These are phyloP conservation scores for Coprinopsis strossmayeri DNA, from an alignment of 768 basidiomycete genomes.

Conservation along the genomic window DNA sequence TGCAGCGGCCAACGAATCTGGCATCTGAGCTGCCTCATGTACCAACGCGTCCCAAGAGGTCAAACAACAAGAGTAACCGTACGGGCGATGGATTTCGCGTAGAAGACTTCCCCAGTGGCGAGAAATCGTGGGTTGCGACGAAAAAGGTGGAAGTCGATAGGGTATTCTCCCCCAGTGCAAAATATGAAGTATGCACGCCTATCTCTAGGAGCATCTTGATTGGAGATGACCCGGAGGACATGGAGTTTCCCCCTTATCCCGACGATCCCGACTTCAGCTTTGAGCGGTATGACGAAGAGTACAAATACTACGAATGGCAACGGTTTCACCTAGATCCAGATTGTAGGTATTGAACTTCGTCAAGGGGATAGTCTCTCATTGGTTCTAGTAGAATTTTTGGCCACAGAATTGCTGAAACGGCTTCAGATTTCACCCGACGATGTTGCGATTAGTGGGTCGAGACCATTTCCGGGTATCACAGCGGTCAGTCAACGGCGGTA, in stretches of 20 bases:
- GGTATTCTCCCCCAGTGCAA: conserved; percentile 19
- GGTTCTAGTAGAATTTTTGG: conserved; percentile 40
- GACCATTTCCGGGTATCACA: conserved; percentile 9
- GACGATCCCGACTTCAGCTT: conserved; percentile 53
- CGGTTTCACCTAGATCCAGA: conserved; percentile 24
- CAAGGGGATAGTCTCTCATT: background rate
- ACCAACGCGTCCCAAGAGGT: background rate
- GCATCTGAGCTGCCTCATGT: no score
- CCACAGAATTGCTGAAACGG: conserved; percentile 39
- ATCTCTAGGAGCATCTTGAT: conserved; percentile 36
- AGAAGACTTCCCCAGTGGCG: background rate
- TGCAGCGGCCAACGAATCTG: background rate
- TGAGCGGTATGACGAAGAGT: conserved; percentile 29
- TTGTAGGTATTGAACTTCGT: conserved; percentile 18
- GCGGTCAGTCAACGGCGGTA: conserved; percentile 8
- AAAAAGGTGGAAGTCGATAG: background rate
- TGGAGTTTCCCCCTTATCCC: conserved; percentile 57
- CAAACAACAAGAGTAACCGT: no score
- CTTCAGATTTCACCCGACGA: conserved; percentile 35
- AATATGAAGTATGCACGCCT: conserved; percentile 56
- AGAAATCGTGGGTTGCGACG: background rate
- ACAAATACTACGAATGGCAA: conserved; percentile 49
- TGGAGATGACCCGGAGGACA: conserved; percentile 51
- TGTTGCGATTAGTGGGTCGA: conserved; percentile 37
- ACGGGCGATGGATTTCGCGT: background rate